Evolutionary conservation across 73 alveolate species (phyloP).

Genomic region (Paramecium pentaurelia): DNA sequence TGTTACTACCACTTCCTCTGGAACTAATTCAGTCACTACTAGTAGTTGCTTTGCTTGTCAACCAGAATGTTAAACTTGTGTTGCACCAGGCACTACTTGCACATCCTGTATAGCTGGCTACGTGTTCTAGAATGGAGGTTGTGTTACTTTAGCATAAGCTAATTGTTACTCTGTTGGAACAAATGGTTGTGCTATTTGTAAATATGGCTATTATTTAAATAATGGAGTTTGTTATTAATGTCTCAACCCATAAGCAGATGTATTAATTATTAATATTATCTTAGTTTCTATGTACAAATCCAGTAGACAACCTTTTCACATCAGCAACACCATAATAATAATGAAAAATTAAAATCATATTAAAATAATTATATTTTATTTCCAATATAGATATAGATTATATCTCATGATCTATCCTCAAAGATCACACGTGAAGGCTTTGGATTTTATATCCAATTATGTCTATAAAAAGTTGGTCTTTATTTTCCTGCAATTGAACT

Average conservation of each 20-base stretch:
- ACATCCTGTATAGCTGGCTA: not conserved
- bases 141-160: not conserved
- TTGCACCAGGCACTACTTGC: not conserved
- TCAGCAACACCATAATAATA: not conserved
- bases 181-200: not conserved
- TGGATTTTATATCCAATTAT: not conserved
- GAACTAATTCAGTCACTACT: not conserved
- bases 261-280: not conserved
- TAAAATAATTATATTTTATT: not conserved
- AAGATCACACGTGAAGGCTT: not conserved
- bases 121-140: not conserved
- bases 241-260: not conserved
- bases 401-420: not conserved
- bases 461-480: not conserved
- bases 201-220: not conserved
- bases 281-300: not conserved
- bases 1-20: not conserved
- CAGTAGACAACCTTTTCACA: not conserved
- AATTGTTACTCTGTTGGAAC: not conserved
- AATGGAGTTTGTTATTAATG: not conserved
- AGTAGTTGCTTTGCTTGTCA: conserved; percentile 17
- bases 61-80: conserved; percentile 10
- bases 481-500: not conserved
- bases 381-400: not conserved
- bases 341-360: not conserved